Evolutionary conservation across 2,329 filamentous ascomycete genomes (phyloP), one percentile per base, ranked within the genome.

Genomic region (Phaeoacremonium minimum): DNA sequence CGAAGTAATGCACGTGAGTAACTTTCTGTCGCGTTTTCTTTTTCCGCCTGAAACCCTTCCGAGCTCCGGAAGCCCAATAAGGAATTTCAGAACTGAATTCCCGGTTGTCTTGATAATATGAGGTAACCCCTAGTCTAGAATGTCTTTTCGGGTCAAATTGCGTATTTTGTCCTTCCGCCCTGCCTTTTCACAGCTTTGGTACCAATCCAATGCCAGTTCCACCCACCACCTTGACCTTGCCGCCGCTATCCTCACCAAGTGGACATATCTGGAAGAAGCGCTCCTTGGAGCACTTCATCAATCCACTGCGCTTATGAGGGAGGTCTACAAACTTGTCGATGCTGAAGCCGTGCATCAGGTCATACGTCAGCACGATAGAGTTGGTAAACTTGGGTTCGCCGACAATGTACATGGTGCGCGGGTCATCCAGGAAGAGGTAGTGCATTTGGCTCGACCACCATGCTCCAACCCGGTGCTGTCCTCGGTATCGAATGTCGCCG

Each of bases 311-410:
- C 66, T 87, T 87, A 48, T 86, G 77, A 5, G 81, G 80, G 43
- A 87, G 59, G 47, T 87, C 84, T 43, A 87, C 75, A 42, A 85
- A 77, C 59, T 85, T 85, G 48, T 85, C 79, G 26, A 88, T 66
- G 6, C 78, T 77, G 49, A 88, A 82, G 2, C 85, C 85, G 49
- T 87, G 81, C 34, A 82, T 77, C 36, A 86, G 74, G 48, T 90
- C 85, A 56, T 89, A 89, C 43, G 80, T 77, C 40, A 89, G 66
- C 12, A 89, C 80, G 0, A 78, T 83, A 18, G 68, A 73, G 49
- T 84, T 85, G 5, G 79, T 84, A 40, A 75, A 78, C 55, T 84
- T 83, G 20, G 86, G 85, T 64, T 91, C 86, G 42, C 82, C 82
- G 7, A 80, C 73, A 7, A 79, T 70, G 42, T 63, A 61, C 53